Percentiles rank a stretch among this genome's conserved stretches.
Conservation (phyloP, 148 eudicot species). For the Rhododendron mucronatum region DNA sequence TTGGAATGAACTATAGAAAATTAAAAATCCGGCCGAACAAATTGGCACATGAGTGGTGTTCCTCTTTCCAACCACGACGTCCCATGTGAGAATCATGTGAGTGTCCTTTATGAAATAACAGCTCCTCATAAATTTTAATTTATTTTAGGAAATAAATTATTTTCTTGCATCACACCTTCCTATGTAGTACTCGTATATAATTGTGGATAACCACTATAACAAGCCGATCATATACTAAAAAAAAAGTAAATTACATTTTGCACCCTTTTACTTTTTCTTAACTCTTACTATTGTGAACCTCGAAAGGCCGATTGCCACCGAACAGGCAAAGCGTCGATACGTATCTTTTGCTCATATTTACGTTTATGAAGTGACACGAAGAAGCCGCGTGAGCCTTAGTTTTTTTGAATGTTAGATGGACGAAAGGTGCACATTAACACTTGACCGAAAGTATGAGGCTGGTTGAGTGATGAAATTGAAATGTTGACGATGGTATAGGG, state of each 20-base stretch:
- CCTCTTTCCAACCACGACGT: neutral
- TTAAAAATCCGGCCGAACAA: neutral
- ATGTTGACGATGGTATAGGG: neutral
- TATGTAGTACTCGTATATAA: neutral
- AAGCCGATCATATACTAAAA: neutral
- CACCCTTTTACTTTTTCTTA: neutral
- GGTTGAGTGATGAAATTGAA: neutral
- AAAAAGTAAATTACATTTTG: neutral
- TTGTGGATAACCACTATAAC: neutral
- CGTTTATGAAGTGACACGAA: too few species aligned
- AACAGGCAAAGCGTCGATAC: neutral
- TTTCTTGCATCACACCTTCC: neutral
- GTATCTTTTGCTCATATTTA: neutral
- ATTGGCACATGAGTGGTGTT: neutral
- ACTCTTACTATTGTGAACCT: neutral
- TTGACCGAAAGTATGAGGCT: neutral
- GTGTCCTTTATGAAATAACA: neutral
- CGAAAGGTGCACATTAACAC: neutral
- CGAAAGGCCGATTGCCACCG: neutral
- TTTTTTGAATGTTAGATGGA: neutral
- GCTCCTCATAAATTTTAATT: neutral
- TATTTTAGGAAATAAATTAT: neutral
- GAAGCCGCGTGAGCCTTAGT: neutral
- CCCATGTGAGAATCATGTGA: slow-evolving; percentile 3
- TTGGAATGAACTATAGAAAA: neutral